Evolutionary conservation across 768 basidiomycete species (phyloP), one percentile per base, ranked within the genome.

Genomic region (Coprinellus aureogranulatus): DNA sequence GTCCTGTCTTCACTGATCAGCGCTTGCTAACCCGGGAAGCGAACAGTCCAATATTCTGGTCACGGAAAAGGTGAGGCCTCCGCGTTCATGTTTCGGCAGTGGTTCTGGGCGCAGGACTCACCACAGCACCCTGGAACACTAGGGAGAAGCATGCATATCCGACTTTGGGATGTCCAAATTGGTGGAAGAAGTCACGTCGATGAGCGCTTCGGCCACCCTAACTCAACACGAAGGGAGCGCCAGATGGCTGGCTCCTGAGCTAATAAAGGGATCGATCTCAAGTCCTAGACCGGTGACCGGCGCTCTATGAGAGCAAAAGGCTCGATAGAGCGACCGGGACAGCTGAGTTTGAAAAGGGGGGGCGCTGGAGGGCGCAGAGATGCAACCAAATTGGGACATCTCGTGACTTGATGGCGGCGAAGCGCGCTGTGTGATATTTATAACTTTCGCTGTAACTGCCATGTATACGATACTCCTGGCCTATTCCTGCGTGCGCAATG

Each of bases 91-190:
- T 26, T 34, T 40, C 10, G 23, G n/a, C n/a, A 47, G 14, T 18
- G 45, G 42, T 6, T 41, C n/a, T 59, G 26, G 40, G 16, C 12
- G 28, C 9, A 25, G 41, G 55, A 39, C 34, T 34, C 34, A 34
- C 34, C 34, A 34, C 34, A 54, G 46, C 60, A 50, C 41, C 26
- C 23, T 40, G 57, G 54, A 27, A 34, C 34, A 34, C 4, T 51
- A 86, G 85, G 79, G 76, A 12, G 71, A 80, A 59, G 79, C 84
- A 25, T 73, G 80, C 30, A 81, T 87, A 14, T 82, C 81, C 59
- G 85, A 87, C 61, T 87, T 87, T 64, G 84, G 85, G 42, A 80
- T 86, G 71, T 81, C 85, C 18, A 84, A 82, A 63, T 72, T 85
- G 27, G 77, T 87, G 37, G 80, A 81, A 57, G 83, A 85, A 42